Evolutionary conservation across 371 early-diverging fungal genomes (phyloP).

Genomic region (Mortierella sp.): DNA sequence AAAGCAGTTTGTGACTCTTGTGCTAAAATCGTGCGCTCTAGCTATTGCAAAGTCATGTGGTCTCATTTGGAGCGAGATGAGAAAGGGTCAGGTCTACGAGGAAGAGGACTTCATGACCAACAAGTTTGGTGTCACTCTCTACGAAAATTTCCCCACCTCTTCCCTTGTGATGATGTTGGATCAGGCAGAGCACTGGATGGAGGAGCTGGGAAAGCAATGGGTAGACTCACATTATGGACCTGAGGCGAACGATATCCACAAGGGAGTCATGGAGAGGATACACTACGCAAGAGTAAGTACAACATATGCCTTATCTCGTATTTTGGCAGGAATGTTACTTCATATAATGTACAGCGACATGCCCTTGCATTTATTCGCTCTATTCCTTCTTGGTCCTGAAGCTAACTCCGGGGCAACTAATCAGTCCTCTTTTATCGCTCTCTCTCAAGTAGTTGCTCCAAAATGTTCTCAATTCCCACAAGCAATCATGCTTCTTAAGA

Average conservation of each 20-base stretch:
- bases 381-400: constrained; percentile 5
- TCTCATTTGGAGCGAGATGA: constrained; percentile 74
- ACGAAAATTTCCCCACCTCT: constrained; percentile 63
- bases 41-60: constrained; percentile 69
- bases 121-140: constrained; percentile 70
- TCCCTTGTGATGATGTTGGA: constrained; percentile 65
- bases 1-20: constrained; percentile 57
- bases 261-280: constrained; percentile 29
- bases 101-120: constrained; percentile 83
- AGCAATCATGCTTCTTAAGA: constrained; percentile 20
- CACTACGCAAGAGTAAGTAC: constrained; percentile 36
- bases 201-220: constrained; percentile 38
- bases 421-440: constrained; percentile 48
- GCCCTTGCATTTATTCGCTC: not conserved
- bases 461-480: constrained; percentile 34
- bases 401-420: constrained; percentile 43
- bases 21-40: constrained; percentile 66
- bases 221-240: constrained; percentile 20
- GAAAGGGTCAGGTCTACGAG: constrained; percentile 73
- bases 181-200: constrained; percentile 59
- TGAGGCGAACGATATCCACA: constrained; percentile 21
- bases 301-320: not conserved
- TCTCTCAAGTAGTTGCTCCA: constrained; percentile 42
- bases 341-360: not conserved
- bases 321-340: not conserved